Conservation (phyloP, 441 rosid genomes). For the Euphorbia schlechtendalii region DNA sequence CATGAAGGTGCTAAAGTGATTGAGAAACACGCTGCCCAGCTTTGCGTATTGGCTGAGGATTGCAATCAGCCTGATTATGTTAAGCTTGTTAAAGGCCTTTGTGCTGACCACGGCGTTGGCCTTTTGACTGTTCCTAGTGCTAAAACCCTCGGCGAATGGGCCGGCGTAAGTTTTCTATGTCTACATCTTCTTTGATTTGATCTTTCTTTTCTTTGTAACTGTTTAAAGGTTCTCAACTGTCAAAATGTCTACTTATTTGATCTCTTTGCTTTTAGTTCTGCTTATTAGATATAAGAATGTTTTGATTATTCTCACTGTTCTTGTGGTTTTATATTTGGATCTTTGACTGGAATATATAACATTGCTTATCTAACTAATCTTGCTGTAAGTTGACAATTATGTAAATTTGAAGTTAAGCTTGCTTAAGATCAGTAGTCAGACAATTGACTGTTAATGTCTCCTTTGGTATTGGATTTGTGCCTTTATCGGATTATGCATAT, state of each 20-base stretch:
- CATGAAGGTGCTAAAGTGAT: constrained; percentile 81
- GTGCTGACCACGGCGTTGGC: constrained; percentile 63
- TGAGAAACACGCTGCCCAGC: constrained; percentile 79
- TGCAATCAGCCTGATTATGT: constrained; percentile 86
- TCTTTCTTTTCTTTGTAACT: background rate
- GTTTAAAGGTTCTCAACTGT: background rate
- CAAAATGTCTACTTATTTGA: background rate
- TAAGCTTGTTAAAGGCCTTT: constrained; percentile 80
- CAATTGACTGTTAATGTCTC: background rate
- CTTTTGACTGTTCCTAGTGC: constrained; percentile 69
- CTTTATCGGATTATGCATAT: too few species aligned
- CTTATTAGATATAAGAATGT: background rate
- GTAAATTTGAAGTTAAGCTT: background rate
- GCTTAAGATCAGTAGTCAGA: background rate
- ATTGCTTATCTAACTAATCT: background rate
- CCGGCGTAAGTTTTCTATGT: constrained; percentile 59
- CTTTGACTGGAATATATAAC: background rate
- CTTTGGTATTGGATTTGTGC: too few species aligned
- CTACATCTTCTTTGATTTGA: background rate
- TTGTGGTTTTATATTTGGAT: background rate
- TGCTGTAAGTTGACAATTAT: background rate
- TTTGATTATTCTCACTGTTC: background rate
- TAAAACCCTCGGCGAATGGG: constrained; percentile 94
- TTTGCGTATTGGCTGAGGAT: constrained; percentile 81
- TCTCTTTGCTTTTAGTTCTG: background rate